Conservation (phyloP, 495 filamentous ascomycete species). For the Penicillium turbatum region DNA sequence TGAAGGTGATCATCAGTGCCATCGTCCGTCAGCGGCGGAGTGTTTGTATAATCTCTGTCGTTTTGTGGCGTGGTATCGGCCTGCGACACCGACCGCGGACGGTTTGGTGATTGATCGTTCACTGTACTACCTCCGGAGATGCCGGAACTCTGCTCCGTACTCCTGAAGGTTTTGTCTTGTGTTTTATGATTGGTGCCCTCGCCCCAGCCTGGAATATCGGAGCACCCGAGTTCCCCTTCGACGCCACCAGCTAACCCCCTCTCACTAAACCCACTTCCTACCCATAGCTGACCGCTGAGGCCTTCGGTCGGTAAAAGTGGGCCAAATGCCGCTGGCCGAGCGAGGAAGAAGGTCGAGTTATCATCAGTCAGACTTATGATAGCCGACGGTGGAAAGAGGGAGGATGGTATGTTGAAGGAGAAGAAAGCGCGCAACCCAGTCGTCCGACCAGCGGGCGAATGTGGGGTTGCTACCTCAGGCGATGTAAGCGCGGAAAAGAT, state of each 20-base stretch:
- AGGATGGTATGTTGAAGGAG: constrained; percentile 62
- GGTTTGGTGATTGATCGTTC: constrained; percentile 24
- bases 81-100: constrained; percentile 25
- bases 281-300: constrained; percentile 81
- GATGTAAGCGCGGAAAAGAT: constrained; percentile 48
- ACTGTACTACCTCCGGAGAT: constrained; percentile 25
- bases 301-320: constrained; percentile 70
- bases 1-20: constrained; percentile 92
- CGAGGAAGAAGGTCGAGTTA: constrained; percentile 93
- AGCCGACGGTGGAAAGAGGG: constrained; percentile 89
- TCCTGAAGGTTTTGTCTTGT: constrained; percentile 22
- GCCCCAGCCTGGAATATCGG: constrained; percentile 92
- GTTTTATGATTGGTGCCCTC: constrained; percentile 43
- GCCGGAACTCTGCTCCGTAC: constrained; percentile 28
- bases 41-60: constrained; percentile 13
- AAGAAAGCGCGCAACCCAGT: constrained; percentile 52
- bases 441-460: constrained; percentile 37
- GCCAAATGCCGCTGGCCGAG: constrained; percentile 90
- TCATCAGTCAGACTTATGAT: constrained; percentile 96
- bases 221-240: constrained; percentile 92
- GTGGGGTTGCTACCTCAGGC: constrained; percentile 37
- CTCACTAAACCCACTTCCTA: constrained; percentile 84
- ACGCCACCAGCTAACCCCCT: constrained; percentile 51
- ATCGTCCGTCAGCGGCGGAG: constrained; percentile 52
- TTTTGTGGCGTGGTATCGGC: constrained; percentile 23